Evolutionary conservation across 176 grass and related monocot genomes (phyloP).

Genomic region (Musa itinerans): DNA sequence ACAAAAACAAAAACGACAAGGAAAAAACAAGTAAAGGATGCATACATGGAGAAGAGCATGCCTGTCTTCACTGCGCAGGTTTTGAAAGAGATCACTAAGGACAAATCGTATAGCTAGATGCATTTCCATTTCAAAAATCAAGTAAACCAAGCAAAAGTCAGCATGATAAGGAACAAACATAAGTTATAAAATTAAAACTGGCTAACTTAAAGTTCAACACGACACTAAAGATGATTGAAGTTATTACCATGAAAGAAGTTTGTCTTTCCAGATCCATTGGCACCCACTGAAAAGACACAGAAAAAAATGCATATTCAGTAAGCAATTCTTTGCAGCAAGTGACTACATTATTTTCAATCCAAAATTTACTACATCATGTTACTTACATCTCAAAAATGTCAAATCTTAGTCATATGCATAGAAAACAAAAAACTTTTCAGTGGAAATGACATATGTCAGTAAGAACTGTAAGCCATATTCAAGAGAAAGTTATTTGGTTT

Average conservation of each 20-base stretch:
- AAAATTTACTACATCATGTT: no score
- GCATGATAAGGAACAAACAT: neutral
- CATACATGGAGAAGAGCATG: slow-evolving; percentile 91
- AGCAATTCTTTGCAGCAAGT: neutral
- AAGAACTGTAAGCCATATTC: no score
- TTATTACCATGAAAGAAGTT: slow-evolving; percentile 97
- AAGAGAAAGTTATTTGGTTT: no score
- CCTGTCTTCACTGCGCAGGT: slow-evolving; percentile 84
- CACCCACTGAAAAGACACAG: slow-evolving; percentile 61
- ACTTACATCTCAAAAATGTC: no score
- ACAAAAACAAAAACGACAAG: slow-evolving; percentile 4
- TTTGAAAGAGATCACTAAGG: slow-evolving; percentile 93
- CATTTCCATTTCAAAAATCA: slow-evolving; percentile 15
- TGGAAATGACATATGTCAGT: no score
- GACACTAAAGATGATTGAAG: neutral
- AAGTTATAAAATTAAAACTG: neutral
- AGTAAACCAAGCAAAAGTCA: neutral
- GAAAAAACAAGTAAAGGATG: slow-evolving; percentile 25
- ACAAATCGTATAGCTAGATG: slow-evolving; percentile 97
- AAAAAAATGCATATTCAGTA: neutral
- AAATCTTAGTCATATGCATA: no score
- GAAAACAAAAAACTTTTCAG: no score
- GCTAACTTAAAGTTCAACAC: neutral
- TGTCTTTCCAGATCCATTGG: slow-evolving; percentile 98
- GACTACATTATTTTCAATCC: no score